phyloP scores from a whole-genome alignment of 116 monocot species.

The Zostera marina region DNA sequence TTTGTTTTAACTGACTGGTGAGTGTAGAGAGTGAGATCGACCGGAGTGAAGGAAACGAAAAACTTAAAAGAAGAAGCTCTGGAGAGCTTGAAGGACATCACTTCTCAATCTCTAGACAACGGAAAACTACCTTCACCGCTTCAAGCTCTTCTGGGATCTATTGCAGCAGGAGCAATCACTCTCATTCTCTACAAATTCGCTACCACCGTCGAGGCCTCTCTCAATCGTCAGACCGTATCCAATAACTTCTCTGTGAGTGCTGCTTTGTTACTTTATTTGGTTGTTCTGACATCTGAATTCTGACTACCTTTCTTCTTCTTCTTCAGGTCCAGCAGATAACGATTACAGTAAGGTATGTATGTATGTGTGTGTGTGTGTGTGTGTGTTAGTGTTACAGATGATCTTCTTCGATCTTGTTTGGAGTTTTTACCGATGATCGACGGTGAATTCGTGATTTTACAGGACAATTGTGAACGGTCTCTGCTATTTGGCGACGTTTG shows the following conservation, averaged over 20 bases:
- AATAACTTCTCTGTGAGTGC: slow-evolving; percentile 76
- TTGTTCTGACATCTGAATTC: background rate
- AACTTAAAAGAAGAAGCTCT: slow-evolving; percentile 59
- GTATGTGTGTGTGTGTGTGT: too few relatives aligned
- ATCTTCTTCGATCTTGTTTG: background rate
- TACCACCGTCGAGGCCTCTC: slow-evolving; percentile 57
- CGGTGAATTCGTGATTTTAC: slow-evolving; percentile 8
- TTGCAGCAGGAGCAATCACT: slow-evolving; percentile 68
- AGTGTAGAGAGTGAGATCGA: slow-evolving; percentile 60
- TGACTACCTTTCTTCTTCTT: slow-evolving; percentile 2
- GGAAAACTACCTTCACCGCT: slow-evolving; percentile 45
- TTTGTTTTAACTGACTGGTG: background rate
- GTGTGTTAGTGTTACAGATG: too few relatives aligned
- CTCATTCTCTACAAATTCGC: slow-evolving; percentile 84
- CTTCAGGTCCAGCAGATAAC: slow-evolving; percentile 83
- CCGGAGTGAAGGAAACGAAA: slow-evolving; percentile 39
- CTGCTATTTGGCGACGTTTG: slow-evolving; percentile 86
- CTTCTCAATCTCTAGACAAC: slow-evolving; percentile 29
- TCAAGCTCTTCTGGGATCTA: slow-evolving; percentile 63
- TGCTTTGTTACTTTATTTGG: too few relatives aligned
- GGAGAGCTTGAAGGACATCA: slow-evolving; percentile 48
- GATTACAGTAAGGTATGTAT: slow-evolving; percentile 72
- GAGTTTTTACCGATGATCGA: too few relatives aligned
- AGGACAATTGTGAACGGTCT: slow-evolving; percentile 84
- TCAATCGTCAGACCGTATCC: slow-evolving; percentile 77